A percentile compares a stretch with the other conserved stretches of the same genome.
phyloP scores from a whole-genome alignment of 2,329 filamentous ascomycete species.

The Nemania bipapillata region DNA sequence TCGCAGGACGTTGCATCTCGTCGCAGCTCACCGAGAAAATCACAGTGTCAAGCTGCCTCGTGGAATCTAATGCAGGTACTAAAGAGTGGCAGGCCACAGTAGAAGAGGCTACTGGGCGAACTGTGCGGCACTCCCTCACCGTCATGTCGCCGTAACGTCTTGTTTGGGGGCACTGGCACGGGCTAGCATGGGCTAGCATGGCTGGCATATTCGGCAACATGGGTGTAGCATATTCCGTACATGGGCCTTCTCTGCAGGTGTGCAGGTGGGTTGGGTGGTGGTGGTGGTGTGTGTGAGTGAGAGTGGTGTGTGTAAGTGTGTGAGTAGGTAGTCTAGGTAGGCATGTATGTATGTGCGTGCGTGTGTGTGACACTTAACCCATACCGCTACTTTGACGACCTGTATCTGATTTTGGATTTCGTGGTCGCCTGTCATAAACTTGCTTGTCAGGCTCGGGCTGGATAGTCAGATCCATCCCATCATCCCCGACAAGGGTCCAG shows the following conservation, averaged over 20 bases:
- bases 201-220: background rate
- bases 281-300: too few relatives aligned
- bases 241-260: background rate
- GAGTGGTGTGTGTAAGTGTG: too few relatives aligned
- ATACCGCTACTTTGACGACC: conserved; percentile 40
- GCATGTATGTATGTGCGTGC: background rate
- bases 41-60: conserved; percentile 46
- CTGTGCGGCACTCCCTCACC: conserved; percentile 33
- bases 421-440: conserved; percentile 31
- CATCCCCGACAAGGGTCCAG: conserved; percentile 31
- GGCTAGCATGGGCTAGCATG: background rate
- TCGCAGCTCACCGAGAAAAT: conserved; percentile 45
- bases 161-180: conserved; percentile 2
- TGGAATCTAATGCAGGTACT: conserved; percentile 51
- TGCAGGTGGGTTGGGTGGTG: too few relatives aligned
- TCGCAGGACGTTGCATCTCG: conserved; percentile 4
- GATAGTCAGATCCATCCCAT: conserved; percentile 37
- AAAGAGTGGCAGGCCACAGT: conserved; percentile 34
- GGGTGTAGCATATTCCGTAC: background rate
- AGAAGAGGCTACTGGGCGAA: background rate
- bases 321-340: too few relatives aligned
- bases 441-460: conserved; percentile 29
- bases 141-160: conserved; percentile 31
- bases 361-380: conserved; percentile 40
- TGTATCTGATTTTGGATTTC: conserved; percentile 34